phyloP scores from a whole-genome alignment of 345 rosid genomes.

The Rhodamnia rubescens region DNA sequence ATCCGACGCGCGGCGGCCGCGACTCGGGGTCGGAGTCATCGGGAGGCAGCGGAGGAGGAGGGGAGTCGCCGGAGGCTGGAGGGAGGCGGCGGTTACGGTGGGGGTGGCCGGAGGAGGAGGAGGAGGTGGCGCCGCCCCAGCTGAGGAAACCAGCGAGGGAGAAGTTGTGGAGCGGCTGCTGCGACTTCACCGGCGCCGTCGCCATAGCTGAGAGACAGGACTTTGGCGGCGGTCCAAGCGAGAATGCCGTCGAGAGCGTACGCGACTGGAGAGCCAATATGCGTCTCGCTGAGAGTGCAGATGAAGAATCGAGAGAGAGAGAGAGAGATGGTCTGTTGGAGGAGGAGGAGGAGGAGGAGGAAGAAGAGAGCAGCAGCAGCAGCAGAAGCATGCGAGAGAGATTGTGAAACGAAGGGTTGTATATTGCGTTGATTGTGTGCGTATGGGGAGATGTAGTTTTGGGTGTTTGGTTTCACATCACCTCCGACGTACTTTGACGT shows the following conservation, averaged over 20 bases:
- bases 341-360: neutral
- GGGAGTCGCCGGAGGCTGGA: slow-evolving; percentile 27
- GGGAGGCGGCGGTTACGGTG: neutral
- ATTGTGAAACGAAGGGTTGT: neutral
- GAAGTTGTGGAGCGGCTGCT: slow-evolving; percentile 69
- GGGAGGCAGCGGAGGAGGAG: slow-evolving; percentile 4
- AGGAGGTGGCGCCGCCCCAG: slow-evolving; percentile 26
- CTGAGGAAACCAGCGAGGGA: slow-evolving; percentile 34
- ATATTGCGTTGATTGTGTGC: neutral
- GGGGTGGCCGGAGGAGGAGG: slow-evolving; percentile 2
- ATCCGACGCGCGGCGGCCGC: slow-evolving; percentile 10
- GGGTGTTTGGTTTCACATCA: neutral
- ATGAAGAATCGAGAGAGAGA: neutral
- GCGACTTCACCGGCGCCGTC: slow-evolving; percentile 50
- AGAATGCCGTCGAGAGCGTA: neutral
- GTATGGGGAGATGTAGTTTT: neutral
- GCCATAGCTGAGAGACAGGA: slow-evolving; percentile 22
- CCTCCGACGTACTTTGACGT: neutral
- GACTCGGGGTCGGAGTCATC: slow-evolving; percentile 4
- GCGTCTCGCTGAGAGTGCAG: neutral
- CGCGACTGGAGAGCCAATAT: neutral
- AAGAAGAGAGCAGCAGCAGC: no score
- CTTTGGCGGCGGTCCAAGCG: neutral
- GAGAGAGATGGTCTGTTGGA: neutral
- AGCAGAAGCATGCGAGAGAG: neutral